Evolutionary conservation across 805 yeast genomes (phyloP), one percentile per base, ranked within the genome.

Genomic region (Lipomyces orientalis): DNA sequence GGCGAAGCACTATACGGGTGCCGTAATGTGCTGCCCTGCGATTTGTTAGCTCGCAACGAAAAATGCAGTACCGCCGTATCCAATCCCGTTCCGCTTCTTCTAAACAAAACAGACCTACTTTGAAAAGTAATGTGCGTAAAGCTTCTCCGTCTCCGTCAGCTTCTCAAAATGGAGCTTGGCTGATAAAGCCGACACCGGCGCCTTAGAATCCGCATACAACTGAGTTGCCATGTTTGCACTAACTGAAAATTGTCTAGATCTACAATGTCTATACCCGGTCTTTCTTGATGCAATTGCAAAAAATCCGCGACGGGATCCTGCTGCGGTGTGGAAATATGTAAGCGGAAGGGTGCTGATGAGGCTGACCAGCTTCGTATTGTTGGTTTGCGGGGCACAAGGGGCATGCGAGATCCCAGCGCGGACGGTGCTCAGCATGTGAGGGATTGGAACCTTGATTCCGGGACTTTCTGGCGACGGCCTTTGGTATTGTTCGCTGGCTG

Each of bases 81-180:
- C 43, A 4, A 37, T 37, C 43, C 29, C 29, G 29, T 25, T 3
- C 1, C 29, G 29, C 29, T 25, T 25, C 29, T 25, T 25, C 29
- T 25, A 3, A 25, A 25, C 29, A 49, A n/a, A n/a, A 6, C 25
- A 4, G 25, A 52, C 55, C 12, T 58, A 68, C 75, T 88, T 86
- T 52, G 93, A 87, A 78, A 92, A 86, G 77, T 87, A 87, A 79
- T 92, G 97, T 25, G 97, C 96, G 75, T 92, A 92, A 65, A 83
- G 82, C 76, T 90, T 85, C 70, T 88, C 88, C 52, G 81, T 78
- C 7, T 80, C 78, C 16, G 90, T 83, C 74, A 92, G 82, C 58
- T 86, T 86, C 19, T 88, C 87, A 73, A 92, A 91, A 78, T 86
- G 93, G 54, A 82, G 79, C 72, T 86, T 86, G 29, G 95, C 93